A percentile compares a stretch with the other conserved stretches of the same genome.
Conservation (phyloP, 306 rosid genomes). For the Adenanthera pavonina region DNA sequence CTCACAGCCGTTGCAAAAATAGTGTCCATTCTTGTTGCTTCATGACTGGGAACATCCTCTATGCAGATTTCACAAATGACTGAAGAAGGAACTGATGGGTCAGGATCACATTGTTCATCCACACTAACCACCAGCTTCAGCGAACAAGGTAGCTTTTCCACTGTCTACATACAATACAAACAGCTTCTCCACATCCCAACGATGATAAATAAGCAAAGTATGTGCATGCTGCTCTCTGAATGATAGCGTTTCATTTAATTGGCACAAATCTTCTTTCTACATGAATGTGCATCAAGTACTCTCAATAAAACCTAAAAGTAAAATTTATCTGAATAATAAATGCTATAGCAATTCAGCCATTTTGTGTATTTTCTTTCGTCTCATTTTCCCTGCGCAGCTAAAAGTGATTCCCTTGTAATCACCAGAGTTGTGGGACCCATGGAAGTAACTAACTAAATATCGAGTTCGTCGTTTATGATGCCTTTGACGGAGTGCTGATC, state of each 20-base stretch:
- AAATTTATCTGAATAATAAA: conserved; percentile 1
- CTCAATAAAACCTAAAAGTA: conserved; percentile 21
- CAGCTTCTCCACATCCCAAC: conserved; percentile 89
- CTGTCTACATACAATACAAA: conserved; percentile 72
- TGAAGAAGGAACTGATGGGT: conserved; percentile 39
- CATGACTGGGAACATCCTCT: conserved; percentile 66
- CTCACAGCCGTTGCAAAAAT: conserved; percentile 92
- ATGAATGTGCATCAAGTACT: conserved; percentile 33
- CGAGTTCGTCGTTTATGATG: conserved; percentile 61
- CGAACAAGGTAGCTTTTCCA: conserved; percentile 61
- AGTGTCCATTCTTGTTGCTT: conserved; percentile 88
- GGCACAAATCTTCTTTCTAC: conserved; percentile 85
- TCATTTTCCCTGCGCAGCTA: conserved; percentile 77
- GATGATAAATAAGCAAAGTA: conserved; percentile 78
- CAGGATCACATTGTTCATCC: conserved; percentile 51
- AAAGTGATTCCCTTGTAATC: conserved; percentile 74
- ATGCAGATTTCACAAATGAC: conserved; percentile 77
- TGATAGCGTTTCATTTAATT: conserved; percentile 81
- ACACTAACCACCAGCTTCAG: conserved; percentile 78
- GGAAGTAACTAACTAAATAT: conserved; percentile 46
- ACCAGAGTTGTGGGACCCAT: conserved; percentile 79
- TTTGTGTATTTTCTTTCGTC: background rate
- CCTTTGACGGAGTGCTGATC: conserved; percentile 70
- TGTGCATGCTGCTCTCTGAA: conserved; percentile 85
- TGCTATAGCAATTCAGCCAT: background rate